These are phyloP conservation scores for Davidsoniella virescens DNA, from an alignment of 2,329 filamentous ascomycete genomes.

Conservation along the genomic window DNA sequence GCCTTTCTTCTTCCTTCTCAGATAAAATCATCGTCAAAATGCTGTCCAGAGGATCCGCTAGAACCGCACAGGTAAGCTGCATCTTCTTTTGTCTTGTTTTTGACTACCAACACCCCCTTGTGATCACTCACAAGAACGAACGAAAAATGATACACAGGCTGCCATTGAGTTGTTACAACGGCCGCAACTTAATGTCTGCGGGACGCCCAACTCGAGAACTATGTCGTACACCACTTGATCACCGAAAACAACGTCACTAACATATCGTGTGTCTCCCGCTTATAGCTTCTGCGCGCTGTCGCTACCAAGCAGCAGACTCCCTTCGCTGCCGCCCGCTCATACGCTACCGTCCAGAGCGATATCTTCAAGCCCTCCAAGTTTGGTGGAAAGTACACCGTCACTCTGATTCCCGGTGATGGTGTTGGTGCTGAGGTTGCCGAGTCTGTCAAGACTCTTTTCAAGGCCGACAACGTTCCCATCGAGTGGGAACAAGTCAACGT, in stretches of 20 bases:
- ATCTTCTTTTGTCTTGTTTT: background rate
- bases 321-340: constrained; percentile 32
- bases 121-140: background rate
- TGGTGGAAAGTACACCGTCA: constrained; percentile 98
- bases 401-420: constrained; percentile 95
- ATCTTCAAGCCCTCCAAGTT: constrained; percentile 99
- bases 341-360: constrained; percentile 78
- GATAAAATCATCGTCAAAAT: constrained; percentile 24
- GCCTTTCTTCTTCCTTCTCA: constrained; percentile 8
- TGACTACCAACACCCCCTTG: background rate
- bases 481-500: constrained; percentile 99
- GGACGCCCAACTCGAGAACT: background rate
- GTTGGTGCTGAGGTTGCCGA: constrained; percentile 96
- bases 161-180: background rate
- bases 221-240: background rate
- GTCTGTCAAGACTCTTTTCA: constrained; percentile 98
- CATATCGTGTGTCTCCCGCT: constrained; percentile 9
- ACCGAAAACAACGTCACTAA: constrained; percentile 16
- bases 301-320: constrained; percentile 26
- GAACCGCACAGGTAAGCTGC: constrained; percentile 39
- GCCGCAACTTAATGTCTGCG: background rate
- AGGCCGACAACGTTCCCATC: constrained; percentile 95
- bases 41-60: constrained; percentile 41
- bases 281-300: constrained; percentile 36
- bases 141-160: background rate